Evolutionary conservation across 192 early-diverging fungal genomes (phyloP), one percentile per base, ranked within the genome.

Genomic region (Phycomyces nitens): DNA sequence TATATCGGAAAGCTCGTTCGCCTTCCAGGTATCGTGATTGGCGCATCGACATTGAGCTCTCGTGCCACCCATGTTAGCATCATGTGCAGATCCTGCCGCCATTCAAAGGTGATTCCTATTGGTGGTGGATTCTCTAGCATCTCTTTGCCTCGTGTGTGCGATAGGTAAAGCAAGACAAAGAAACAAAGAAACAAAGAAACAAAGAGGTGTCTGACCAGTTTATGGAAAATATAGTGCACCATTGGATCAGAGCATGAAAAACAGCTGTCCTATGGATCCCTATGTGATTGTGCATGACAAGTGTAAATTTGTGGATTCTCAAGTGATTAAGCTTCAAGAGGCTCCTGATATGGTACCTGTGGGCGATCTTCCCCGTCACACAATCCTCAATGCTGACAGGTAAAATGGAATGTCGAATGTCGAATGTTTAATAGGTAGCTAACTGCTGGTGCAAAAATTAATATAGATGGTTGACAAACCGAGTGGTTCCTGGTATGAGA

Each of bases 311-410:
- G 88, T 98, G 24, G 97, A 99, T 80, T 92, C 94, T 71, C 97
- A 99, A 78, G 86, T 88, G 7, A 81, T 99, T 60, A 99, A 99
- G 76, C 83, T 99, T 57, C 97, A 99, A 72, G 97, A 99, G 74
- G 86, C 93, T 15, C 93, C 94, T 10, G 97, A 96, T 55, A 90
- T 95, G 75, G 93, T 99, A 14, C 97, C 97, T 4, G 94, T 97
- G 0, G 97, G 97, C 66, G 97, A 99, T 73, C 81, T 99, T 40
- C 97, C 97, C 40, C 89, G 97, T 27, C 96, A 98, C 74, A 89
- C 94, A 23, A 80, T 94, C 0, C 75, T 99, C 59, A 93, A 87
- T 77, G 89, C 89, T 1, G 97, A 99, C 74, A 83, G 90, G 84
- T 87, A 63, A 27, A 42, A 12, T 34, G 11, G 15, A 11, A 26